Conservation (phyloP, 768 basidiomycete genomes). For the Tricholomella constricta region DNA sequence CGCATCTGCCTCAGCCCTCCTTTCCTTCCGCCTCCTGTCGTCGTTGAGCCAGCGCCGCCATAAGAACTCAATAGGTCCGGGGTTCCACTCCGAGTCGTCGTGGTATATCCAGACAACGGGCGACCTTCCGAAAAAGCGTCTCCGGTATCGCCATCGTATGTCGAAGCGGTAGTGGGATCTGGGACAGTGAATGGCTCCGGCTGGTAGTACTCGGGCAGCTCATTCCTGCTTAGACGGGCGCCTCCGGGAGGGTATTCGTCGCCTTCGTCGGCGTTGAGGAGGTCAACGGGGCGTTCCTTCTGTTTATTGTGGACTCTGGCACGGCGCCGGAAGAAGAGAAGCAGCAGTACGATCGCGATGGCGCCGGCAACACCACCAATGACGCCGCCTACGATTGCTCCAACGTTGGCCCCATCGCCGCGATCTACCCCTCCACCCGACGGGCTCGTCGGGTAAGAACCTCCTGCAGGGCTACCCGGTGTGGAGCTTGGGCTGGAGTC, state of each 20-base stretch:
- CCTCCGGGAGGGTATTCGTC: conserved; percentile 37
- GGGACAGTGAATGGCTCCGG: conserved; percentile 78
- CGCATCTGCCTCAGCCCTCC: conserved; percentile 55
- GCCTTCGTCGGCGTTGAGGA: conserved; percentile 64
- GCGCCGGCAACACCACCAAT: conserved; percentile 25
- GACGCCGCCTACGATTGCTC: conserved; percentile 31
- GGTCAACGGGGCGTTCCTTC: conserved; percentile 66
- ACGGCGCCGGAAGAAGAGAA: conserved; percentile 26
- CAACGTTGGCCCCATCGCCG: conserved; percentile 30
- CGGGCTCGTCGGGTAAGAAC: conserved; percentile 61
- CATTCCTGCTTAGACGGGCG: conserved; percentile 29
- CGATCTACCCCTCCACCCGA: conserved; percentile 33
- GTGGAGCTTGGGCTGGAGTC: conserved; percentile 73
- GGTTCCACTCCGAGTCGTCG: conserved; percentile 48
- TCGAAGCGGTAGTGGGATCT: conserved; percentile 50
- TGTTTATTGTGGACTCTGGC: conserved; percentile 30
- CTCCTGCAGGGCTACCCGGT: conserved; percentile 74
- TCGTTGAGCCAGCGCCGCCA: conserved; percentile 27
- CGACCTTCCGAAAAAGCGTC: conserved; percentile 25
- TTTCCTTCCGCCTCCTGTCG: conserved; percentile 38
- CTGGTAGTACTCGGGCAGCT: conserved; percentile 69
- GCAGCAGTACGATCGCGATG: conserved; percentile 18
- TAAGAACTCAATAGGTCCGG: conserved; percentile 38
- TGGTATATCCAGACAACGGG: conserved; percentile 40
- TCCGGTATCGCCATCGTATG: conserved; percentile 26